Conservation (phyloP, 345 rosid species). For the Aquilaria malaccensis region DNA sequence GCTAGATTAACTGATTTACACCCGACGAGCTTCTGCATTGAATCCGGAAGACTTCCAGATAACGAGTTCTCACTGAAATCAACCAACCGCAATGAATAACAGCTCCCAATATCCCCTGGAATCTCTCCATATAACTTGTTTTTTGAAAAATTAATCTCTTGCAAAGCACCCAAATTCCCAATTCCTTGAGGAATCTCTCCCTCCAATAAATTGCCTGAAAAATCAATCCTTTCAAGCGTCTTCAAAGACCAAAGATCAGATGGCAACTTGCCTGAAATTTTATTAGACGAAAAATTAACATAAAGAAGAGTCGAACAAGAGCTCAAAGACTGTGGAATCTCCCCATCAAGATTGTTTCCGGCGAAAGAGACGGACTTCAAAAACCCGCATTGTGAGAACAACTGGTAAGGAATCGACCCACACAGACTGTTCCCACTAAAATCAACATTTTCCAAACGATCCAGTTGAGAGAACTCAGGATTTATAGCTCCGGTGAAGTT, state of each 20-base stretch:
- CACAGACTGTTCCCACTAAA: conserved; percentile 55
- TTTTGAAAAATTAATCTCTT: conserved; percentile 30
- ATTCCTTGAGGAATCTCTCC: conserved; percentile 51
- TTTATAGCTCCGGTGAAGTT: conserved; percentile 49
- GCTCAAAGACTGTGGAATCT: conserved; percentile 49
- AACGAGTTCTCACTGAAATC: conserved; percentile 59
- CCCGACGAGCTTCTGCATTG: conserved; percentile 41
- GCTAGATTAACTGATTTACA: conserved; percentile 36
- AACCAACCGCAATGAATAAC: conserved; percentile 35
- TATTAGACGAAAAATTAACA: conserved; percentile 55
- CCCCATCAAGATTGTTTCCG: conserved; percentile 47
- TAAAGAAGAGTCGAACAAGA: conserved; percentile 46
- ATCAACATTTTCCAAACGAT: conserved; percentile 42
- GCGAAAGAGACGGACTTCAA: conserved; percentile 55
- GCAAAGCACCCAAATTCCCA: conserved; percentile 43
- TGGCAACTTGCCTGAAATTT: conserved; percentile 55
- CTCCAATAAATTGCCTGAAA: conserved; percentile 50
- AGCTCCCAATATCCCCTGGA: conserved; percentile 55
- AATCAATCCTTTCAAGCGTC: conserved; percentile 49
- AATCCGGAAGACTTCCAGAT: conserved; percentile 58
- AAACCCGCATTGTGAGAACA: conserved; percentile 69
- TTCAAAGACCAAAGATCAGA: conserved; percentile 49
- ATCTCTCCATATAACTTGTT: conserved; percentile 49
- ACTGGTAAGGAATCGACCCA: conserved; percentile 48
- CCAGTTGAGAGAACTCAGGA: conserved; percentile 35